A percentile compares a stretch with the other conserved stretches of the same genome.
Evolutionary conservation across 2,329 filamentous ascomycete genomes (phyloP).

Genomic region (Aspergillus arachidicola): DNA sequence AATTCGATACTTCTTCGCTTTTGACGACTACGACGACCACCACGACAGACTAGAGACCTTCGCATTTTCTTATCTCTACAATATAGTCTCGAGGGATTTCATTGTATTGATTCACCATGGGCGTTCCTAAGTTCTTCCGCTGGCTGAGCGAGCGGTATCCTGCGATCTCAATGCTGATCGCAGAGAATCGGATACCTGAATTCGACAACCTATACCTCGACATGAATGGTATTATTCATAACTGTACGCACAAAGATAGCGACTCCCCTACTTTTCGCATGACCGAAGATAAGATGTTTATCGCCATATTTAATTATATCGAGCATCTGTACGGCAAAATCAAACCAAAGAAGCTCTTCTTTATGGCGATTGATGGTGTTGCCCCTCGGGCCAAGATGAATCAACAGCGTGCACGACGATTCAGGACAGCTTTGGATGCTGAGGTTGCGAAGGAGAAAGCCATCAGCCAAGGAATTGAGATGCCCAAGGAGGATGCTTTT

Average conservation of each 20-base stretch:
- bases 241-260: constrained; percentile 96
- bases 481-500: constrained; percentile 94
- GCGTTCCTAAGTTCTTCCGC: constrained; percentile 89
- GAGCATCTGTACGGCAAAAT: constrained; percentile 99
- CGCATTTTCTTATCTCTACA: constrained; percentile 16
- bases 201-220: constrained; percentile 88
- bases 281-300: constrained; percentile 99
- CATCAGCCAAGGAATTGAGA: constrained; percentile 80
- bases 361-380: constrained; percentile 99
- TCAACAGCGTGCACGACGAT: constrained; percentile 92
- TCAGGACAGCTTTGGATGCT: constrained; percentile 88
- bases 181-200: constrained; percentile 97
- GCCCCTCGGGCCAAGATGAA: constrained; percentile 99
- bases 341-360: constrained; percentile 97
- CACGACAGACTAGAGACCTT: constrained; percentile 14
- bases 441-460: constrained; percentile 92
- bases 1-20: constrained; percentile 24
- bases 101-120: constrained; percentile 51
- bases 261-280: constrained; percentile 90
- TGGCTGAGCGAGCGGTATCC: constrained; percentile 99
- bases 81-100: constrained; percentile 7
- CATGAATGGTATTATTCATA: constrained; percentile 99
- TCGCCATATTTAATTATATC: constrained; percentile 99
- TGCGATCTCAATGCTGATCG: constrained; percentile 95
- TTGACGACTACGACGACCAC: constrained; percentile 26